Evolutionary conservation across 2,329 filamentous ascomycete species (phyloP), one percentile per base, ranked within the genome.

Genomic region (Coniochaeta prunicola): DNA sequence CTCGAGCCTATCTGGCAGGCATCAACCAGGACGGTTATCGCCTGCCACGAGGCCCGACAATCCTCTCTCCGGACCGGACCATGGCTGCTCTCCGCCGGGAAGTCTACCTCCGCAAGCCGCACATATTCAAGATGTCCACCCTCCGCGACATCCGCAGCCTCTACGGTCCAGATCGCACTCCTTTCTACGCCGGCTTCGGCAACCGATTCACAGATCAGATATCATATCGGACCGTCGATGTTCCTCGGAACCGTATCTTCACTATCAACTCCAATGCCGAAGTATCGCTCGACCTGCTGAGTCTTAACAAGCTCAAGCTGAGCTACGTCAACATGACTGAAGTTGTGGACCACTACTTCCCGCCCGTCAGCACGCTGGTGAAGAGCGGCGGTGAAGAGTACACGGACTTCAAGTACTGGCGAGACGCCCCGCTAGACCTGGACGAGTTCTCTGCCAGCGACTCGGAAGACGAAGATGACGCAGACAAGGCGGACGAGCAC

Each of bases 111-210:
- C 86, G 94, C 57, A 97, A 99, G 72, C 96, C 94, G 0, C 92
- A 99, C 70, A 91, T 99, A 8, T 99, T 99, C 84, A 99, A 99
- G 75, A 99, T 99, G 96, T 92, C 94, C 2, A 99, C 94, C 63
- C 77, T 99, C 21, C 87, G 94, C 42, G 94, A 99, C 71, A 97
- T 99, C 65, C 87, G 92, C 69, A 90, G 88, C 60, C 80, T 99
- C 0, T 99, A 97, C 69, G 87, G 86, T 2, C 80, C 84, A 0
- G 85, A 89, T 28, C 80, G 84, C 45, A 91, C 87, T 19, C 93
- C 94, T 0, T 99, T 99, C 69, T 97, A 96, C 68, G 96, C 96
- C 12, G 94, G 94, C 0, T 99, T 97, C 68, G 94, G 96, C 60
- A 99, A 99, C 72, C 87, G 94, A 59, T 81, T 99, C 59, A 99